These are phyloP conservation scores for Sporisorium graminicola DNA, from an alignment of 1,284 basidiomycete genomes.

Conservation along the genomic window DNA sequence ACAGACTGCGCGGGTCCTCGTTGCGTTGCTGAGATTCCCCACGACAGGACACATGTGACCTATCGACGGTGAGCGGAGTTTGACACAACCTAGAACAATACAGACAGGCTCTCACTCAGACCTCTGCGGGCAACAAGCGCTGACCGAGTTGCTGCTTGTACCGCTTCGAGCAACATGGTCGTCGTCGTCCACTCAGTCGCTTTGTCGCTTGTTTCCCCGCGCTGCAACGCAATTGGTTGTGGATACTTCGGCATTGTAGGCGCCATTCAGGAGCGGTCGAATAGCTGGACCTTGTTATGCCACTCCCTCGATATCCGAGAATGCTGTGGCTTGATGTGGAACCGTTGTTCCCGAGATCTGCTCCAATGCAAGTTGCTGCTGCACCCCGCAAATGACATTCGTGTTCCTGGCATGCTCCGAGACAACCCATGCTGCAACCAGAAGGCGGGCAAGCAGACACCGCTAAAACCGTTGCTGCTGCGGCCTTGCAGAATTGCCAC, in stretches of 20 bases:
- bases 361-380: not conserved
- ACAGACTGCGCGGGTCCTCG: too few species aligned
- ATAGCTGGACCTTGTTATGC: too few species aligned
- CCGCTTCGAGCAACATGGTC: not conserved
- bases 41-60: not conserved
- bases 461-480: not conserved
- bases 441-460: not conserved
- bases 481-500: not conserved
- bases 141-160: not conserved
- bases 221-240: too few species aligned
- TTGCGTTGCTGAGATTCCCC: too few species aligned
- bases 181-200: not conserved
- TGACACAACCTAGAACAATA: not conserved
- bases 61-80: not conserved
- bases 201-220: not conserved
- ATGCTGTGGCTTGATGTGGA: not conserved
- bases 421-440: not conserved
- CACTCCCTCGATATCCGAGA: not conserved
- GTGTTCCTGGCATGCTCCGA: not conserved
- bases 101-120: not conserved
- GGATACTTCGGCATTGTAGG: too few species aligned
- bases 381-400: not conserved
- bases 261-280: too few species aligned
- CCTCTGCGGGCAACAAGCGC: not conserved
- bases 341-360: not conserved